Base-by-base conservation (phyloP, 768 basidiomycete genomes). In the Gloeopeniophorella convolvens region DNA sequence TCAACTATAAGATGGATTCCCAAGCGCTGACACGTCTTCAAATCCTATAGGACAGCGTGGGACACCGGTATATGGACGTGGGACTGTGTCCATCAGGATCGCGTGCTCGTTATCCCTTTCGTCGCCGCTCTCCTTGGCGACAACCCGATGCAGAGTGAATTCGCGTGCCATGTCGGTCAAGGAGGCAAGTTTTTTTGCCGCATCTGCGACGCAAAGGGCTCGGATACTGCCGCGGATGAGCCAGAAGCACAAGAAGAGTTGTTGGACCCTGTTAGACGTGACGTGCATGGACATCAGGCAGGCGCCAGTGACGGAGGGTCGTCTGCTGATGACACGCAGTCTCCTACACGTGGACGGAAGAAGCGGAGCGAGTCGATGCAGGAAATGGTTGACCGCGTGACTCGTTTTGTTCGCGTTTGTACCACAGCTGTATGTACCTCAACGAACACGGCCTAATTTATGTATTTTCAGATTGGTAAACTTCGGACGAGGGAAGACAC, bases 111-210 rank as follows among this genome's bases (percentile, higher is more conserved):
- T 2, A 42, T 60, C 8, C 53, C 58, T 0, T 45, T 28, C 6
- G 48, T 59, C 2, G 37, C 59, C 2, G 57, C 55, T 1, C 20
- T 60, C 4, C 60, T 69, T 0, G 74, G 73, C 0, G 72, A 77
- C 50, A 75, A 77, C 53, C 74, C 72, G 0, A 74, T 74, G 73
- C 69, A 60, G 30, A 62, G 72, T 37, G 70, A 75, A 55, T 58
- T 75, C 49, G 65, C 72, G 0, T 74, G 67, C 41, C 76, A 77
- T 42, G 66, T 73, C 47, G 73, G 71, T 0, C 48, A 71, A 8
- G 46, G 39, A 0, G 71, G 66, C 0, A 70, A 68, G 24, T 63
- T 59, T 23, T 73, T 74, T 54, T 77, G 75, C 46, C 63, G 68
- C 2, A 56, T 53, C 0, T 77, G 75, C 50, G 54, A 58, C 51